Evolutionary conservation across 176 grass and related monocot genomes (phyloP), one percentile per base, ranked within the genome.

Genomic region (Juncus effusus): DNA sequence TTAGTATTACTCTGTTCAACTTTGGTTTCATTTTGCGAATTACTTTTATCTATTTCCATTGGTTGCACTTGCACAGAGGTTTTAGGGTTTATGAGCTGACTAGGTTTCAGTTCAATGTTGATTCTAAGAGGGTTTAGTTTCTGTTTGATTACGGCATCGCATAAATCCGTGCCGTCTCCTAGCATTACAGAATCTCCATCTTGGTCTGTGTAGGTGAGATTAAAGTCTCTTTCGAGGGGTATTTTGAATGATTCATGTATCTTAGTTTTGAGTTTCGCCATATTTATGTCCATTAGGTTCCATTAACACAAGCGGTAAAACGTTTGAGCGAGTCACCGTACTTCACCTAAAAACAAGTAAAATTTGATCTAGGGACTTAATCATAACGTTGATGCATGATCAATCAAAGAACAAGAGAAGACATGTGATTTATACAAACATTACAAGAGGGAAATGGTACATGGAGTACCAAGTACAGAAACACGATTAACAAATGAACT

Each of bases 61-160:
- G 44, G 44, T 47, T 2, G 44, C 44, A 9, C 44, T 47, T 47
- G 44, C 44, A 9, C 44, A 1, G 2, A 5, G 44, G 44, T 0
- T 6, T 47, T 47, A 6, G 44, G 44, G 44, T 1, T 47, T 47
- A 9, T 47, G 6, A 47, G 44, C 9, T 47, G 36, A 80, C 16
- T 54, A 76, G 56, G 79, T 58, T 85, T 89, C 85, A 95, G 74
- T 49, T 73, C 61, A 75, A 86, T 74, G 75, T 72, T 67, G 65
- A 95, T 83, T 75, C 85, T 80, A 16, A 95, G 76, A 64, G 90
- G 90, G 63, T 89, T 95, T 28, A 95, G 45, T 51, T 69, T 80
- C 70, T 95, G 90, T 36, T 36, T 44, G 64, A 89, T 16, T 75
- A 65, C 72, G 57, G 90, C 90, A 59, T 93, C 89, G 56, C 7